Evolutionary conservation across 495 filamentous ascomycete genomes (phyloP).

Genomic region (Penicillium malachiteum): DNA sequence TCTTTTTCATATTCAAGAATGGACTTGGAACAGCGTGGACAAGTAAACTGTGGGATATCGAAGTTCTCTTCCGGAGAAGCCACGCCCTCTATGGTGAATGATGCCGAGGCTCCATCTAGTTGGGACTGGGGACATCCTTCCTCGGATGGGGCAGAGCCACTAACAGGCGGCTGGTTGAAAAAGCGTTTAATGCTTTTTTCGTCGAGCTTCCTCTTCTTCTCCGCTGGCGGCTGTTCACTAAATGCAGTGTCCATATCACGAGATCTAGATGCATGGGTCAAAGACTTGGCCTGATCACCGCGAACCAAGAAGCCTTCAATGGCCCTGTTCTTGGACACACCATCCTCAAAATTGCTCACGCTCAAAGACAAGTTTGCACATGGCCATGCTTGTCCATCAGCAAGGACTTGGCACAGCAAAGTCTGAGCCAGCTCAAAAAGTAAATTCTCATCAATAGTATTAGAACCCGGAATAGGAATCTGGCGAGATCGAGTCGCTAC

Average conservation of each 20-base stretch:
- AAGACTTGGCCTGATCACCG: slow-evolving; percentile 67
- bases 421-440: slow-evolving; percentile 76
- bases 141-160: slow-evolving; percentile 7
- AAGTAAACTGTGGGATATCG: slow-evolving; percentile 36
- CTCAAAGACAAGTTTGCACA: slow-evolving; percentile 81
- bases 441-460: slow-evolving; percentile 64
- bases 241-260: slow-evolving; percentile 7
- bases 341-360: slow-evolving; percentile 89
- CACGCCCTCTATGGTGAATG: neutral
- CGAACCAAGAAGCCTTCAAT: slow-evolving; percentile 83
- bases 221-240: slow-evolving; percentile 10
- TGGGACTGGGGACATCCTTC: slow-evolving; percentile 4
- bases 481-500: slow-evolving; percentile 70
- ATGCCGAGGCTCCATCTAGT: neutral
- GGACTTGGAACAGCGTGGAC: slow-evolving; percentile 61
- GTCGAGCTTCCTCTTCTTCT: slow-evolving; percentile 39
- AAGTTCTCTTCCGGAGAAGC: neutral
- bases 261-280: slow-evolving; percentile 23
- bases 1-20: slow-evolving; percentile 57
- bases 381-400: slow-evolving; percentile 80
- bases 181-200: slow-evolving; percentile 35
- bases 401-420: slow-evolving; percentile 71
- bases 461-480: slow-evolving; percentile 74
- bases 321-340: slow-evolving; percentile 74
- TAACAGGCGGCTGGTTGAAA: slow-evolving; percentile 26